phyloP scores from a whole-genome alignment of 2,329 filamentous ascomycete genomes.

The Cercospora sesami region DNA sequence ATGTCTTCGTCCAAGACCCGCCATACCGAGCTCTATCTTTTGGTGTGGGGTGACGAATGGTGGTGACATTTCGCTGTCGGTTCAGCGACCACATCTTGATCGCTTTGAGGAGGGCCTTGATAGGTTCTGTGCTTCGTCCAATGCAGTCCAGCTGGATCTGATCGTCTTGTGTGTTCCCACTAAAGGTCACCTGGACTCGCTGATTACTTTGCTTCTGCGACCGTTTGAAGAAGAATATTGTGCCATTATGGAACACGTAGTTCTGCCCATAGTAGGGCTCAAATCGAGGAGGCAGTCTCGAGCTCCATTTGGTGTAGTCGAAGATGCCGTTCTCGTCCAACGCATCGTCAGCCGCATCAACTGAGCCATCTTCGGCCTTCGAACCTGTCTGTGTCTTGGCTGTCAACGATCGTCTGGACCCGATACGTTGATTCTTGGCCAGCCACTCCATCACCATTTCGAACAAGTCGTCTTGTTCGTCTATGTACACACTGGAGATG shows the following conservation, averaged over 20 bases:
- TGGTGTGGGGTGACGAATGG: constrained; percentile 48
- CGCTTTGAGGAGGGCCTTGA: constrained; percentile 49
- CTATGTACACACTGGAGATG: constrained; percentile 48
- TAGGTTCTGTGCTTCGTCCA: constrained; percentile 50
- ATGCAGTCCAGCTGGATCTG: constrained; percentile 49
- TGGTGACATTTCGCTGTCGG: constrained; percentile 47
- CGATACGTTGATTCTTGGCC: constrained; percentile 43
- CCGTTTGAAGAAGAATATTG: constrained; percentile 46
- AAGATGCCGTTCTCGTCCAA: constrained; percentile 47
- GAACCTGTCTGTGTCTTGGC: constrained; percentile 44
- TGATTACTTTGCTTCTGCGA: constrained; percentile 38
- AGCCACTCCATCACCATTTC: constrained; percentile 48
- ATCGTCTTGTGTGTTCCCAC: constrained; percentile 41
- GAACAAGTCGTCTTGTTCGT: constrained; percentile 49
- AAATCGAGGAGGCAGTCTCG: constrained; percentile 50
- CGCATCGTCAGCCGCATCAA: constrained; percentile 40
- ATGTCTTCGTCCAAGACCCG: constrained; percentile 45
- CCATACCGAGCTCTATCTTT: constrained; percentile 42
- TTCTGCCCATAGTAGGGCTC: constrained; percentile 52
- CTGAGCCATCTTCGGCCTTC: constrained; percentile 38
- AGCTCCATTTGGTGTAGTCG: constrained; percentile 53
- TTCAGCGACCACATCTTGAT: constrained; percentile 49
- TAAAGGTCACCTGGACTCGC: constrained; percentile 31
- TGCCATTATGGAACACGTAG: constrained; percentile 46
- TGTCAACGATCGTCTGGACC: constrained; percentile 40